Conservation (phyloP, 2,329 filamentous ascomycete genomes). For the Scedosporium dehoogii region DNA sequence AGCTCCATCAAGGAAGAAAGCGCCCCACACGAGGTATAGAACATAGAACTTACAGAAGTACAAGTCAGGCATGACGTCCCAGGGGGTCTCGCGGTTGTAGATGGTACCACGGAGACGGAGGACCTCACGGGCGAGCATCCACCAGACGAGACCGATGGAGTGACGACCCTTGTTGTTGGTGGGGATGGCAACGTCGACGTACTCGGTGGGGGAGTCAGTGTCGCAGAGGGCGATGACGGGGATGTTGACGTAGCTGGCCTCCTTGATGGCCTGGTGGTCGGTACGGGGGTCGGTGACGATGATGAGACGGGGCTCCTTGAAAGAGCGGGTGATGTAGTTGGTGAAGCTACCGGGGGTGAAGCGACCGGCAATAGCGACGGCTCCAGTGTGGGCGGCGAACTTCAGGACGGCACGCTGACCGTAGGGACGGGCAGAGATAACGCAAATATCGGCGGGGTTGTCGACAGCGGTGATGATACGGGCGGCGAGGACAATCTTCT, state of each 20-base stretch:
- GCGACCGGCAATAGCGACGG: slow-evolving; percentile 94
- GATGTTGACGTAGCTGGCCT: slow-evolving; percentile 99
- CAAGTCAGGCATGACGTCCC: slow-evolving; percentile 99
- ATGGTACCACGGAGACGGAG: slow-evolving; percentile 97
- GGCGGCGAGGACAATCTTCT: slow-evolving; percentile 98
- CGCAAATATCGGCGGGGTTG: slow-evolving; percentile 98
- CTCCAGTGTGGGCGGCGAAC: slow-evolving; percentile 97
- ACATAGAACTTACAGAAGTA: slow-evolving; percentile 72
- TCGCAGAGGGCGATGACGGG: slow-evolving; percentile 98
- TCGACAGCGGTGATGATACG: slow-evolving; percentile 98
- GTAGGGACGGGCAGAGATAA: slow-evolving; percentile 99
- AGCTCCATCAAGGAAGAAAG: not conserved
- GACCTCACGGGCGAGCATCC: slow-evolving; percentile 99
- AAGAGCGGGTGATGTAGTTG: slow-evolving; percentile 99
- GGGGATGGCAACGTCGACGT: slow-evolving; percentile 98
- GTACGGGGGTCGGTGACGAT: slow-evolving; percentile 99
- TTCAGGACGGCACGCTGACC: slow-evolving; percentile 99
- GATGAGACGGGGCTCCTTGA: slow-evolving; percentile 99
- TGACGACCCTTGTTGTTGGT: slow-evolving; percentile 99
- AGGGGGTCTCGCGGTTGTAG: slow-evolving; percentile 88
- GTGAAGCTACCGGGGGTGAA: slow-evolving; percentile 99
- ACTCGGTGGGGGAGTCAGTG: slow-evolving; percentile 98
- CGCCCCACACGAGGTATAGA: too few relatives aligned
- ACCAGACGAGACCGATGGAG: slow-evolving; percentile 97
- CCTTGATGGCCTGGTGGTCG: slow-evolving; percentile 99